Percentiles rank a stretch among this genome's conserved stretches.
phyloP scores from a whole-genome alignment of 306 rosid species.

The Prunus armeniaca region DNA sequence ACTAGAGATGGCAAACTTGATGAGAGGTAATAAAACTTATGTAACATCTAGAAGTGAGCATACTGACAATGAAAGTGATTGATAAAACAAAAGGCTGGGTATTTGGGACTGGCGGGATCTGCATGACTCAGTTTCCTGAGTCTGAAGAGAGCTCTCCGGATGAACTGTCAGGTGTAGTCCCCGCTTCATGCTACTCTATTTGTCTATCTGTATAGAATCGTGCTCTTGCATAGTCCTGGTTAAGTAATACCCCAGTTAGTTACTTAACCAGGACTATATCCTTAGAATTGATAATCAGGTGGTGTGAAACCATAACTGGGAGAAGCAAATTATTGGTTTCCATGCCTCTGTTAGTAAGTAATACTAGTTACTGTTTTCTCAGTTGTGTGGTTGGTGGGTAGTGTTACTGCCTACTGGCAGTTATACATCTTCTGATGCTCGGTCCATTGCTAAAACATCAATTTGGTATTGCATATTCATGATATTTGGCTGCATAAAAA shows the following conservation, averaged over 20 bases:
- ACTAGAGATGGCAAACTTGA: conserved; percentile 53
- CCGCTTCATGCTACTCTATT: background rate
- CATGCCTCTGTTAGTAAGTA: background rate
- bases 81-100: conserved; percentile 11
- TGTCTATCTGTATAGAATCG: too few relatives aligned
- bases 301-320: background rate
- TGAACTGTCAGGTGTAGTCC: background rate
- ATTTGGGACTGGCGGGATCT: background rate
- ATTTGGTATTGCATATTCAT: background rate
- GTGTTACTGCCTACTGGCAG: background rate
- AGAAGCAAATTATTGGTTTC: background rate
- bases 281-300: background rate
- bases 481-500: background rate
- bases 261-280: too few relatives aligned
- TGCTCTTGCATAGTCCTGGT: too few relatives aligned
- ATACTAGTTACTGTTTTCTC: background rate
- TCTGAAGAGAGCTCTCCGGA: background rate
- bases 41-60: conserved; percentile 31
- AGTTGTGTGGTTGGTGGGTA: background rate
- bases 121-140: background rate
- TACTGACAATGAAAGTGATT: conserved; percentile 54
- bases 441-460: too few relatives aligned
- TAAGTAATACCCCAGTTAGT: background rate
- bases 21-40: conserved; percentile 43
- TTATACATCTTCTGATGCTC: background rate